Evolutionary conservation across 768 basidiomycete genomes (phyloP), one percentile per base, ranked within the genome.

Genomic region (Suillus americanus): DNA sequence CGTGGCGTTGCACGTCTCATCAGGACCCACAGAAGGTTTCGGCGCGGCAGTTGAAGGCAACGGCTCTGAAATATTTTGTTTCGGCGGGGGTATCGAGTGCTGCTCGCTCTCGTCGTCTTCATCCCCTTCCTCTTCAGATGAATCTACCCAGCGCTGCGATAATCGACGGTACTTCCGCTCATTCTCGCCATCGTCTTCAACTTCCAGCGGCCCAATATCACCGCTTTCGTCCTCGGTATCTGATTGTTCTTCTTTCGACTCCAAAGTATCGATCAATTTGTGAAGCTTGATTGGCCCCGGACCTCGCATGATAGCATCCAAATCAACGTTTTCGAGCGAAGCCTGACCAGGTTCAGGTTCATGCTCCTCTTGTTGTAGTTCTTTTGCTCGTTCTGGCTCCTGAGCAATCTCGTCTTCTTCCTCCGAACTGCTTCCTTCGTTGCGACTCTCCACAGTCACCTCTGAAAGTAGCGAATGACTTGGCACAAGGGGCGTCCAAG

Each of bases 251-350:
- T 74, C 71, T 12, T 72, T 55, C 14, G 66, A 78, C 70, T 66
- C 67, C 60, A 76, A 66, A 59, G 62, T 74, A 28, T 75, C 74
- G 2, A 79, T 63, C 28, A 79, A 67, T n/a, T 74, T 67, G 66
- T 25, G 25, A 72, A 53, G 35, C 62, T 72, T 50, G 23, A 54
- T 65, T 63, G 66, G 56, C n/a, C 57, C 53, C 9, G 84, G 82
- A 3, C 82, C 82, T 35, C 76, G 79, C 14, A 85, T 68, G 56
- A 84, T 67, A 10, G 78, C 76, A 9, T 84, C 80, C n/a, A 83
- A 61, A 41, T 80, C 73, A 37, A 68, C 65, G 1, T 71, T 63
- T 16, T 62, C 53, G 1, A 69, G 62, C 3, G 60, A 67, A 12
- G 48, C 38, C 16, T 37, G 66, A n/a, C 56, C 9, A 1, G 61